Percentiles rank a stretch among this genome's conserved stretches.
Conservation (phyloP, 2,329 filamentous ascomycete species). For the Sporothrix protearum region DNA sequence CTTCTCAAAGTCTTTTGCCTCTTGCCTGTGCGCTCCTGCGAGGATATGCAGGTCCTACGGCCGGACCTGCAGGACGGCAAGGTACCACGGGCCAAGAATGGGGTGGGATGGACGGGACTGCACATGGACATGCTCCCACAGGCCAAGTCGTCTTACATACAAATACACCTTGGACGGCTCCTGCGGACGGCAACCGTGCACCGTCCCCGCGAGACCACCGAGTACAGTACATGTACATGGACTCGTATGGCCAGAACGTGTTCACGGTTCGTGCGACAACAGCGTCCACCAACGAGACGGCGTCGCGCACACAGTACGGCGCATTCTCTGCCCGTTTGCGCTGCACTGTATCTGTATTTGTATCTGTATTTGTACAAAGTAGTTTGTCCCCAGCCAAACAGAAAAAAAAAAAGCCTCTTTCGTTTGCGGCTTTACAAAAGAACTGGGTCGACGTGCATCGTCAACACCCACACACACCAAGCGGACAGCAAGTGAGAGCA, state of each 20-base stretch:
- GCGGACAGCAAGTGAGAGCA: background rate
- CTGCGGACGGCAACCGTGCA: slow-evolving; percentile 7
- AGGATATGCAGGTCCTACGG: background rate
- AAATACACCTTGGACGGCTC: background rate
- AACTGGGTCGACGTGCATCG: slow-evolving; percentile 9
- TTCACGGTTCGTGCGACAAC: background rate
- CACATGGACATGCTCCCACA: no score
- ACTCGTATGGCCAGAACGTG: background rate
- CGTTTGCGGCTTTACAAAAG: background rate
- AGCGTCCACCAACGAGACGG: background rate
- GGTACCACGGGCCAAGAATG: background rate
- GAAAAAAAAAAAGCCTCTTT: slow-evolving; percentile 13
- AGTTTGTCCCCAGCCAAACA: slow-evolving; percentile 5
- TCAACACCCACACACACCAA: background rate
- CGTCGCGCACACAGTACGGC: slow-evolving; percentile 11
- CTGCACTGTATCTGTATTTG: background rate
- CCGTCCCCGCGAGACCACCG: background rate
- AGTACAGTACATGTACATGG: no score
- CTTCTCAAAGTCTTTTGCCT: background rate
- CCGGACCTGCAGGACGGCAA: background rate
- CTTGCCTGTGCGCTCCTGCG: background rate
- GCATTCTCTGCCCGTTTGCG: background rate
- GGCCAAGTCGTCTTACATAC: no score
- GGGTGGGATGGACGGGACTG: background rate
- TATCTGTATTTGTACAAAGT: no score